phyloP scores from a whole-genome alignment of 2,329 filamentous ascomycete species.

The Pseudopyrenochaeta lycopersici region DNA sequence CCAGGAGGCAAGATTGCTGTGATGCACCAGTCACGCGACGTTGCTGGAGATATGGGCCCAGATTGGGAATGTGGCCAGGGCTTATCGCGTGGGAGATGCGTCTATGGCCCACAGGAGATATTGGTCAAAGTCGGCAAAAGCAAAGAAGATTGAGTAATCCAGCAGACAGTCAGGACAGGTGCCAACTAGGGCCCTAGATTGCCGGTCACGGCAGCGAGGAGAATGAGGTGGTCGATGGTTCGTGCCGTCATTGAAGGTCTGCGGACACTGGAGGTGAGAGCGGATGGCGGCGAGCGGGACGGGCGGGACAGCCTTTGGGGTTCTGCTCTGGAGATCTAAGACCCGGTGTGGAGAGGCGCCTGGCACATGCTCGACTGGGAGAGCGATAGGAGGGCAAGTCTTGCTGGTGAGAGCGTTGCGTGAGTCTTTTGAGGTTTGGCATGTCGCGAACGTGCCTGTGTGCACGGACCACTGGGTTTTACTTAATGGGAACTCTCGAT shows the following conservation, averaged over 20 bases:
- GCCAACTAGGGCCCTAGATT: constrained; percentile 45
- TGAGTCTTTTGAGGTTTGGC: constrained; percentile 43
- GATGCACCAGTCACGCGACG: constrained; percentile 42
- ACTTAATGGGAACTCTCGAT: not conserved
- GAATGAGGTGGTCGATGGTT: constrained; percentile 53
- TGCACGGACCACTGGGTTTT: constrained; percentile 21
- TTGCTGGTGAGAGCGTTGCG: constrained; percentile 28
- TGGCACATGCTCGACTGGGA: constrained; percentile 32
- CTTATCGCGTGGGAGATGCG: constrained; percentile 51
- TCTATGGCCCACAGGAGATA: constrained; percentile 32
- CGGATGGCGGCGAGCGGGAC: constrained; percentile 18
- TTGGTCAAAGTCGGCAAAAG: constrained; percentile 26
- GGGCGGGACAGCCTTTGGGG: constrained; percentile 22
- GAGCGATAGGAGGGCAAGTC: constrained; percentile 21
- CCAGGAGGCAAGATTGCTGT: constrained; percentile 24
- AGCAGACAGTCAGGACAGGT: constrained; percentile 12
- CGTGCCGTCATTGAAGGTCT: constrained; percentile 53
- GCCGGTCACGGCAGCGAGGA: constrained; percentile 51
- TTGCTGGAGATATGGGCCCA: constrained; percentile 33
- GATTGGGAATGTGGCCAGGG: constrained; percentile 37
- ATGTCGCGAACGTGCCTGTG: constrained; percentile 43
- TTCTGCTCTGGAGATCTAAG: constrained; percentile 28
- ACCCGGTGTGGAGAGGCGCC: constrained; percentile 26
- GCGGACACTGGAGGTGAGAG: constrained; percentile 16
- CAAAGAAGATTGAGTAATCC: constrained; percentile 31